Conservation (phyloP, 1,139 yeast genomes). For the Oligophagozyma castellii region DNA sequence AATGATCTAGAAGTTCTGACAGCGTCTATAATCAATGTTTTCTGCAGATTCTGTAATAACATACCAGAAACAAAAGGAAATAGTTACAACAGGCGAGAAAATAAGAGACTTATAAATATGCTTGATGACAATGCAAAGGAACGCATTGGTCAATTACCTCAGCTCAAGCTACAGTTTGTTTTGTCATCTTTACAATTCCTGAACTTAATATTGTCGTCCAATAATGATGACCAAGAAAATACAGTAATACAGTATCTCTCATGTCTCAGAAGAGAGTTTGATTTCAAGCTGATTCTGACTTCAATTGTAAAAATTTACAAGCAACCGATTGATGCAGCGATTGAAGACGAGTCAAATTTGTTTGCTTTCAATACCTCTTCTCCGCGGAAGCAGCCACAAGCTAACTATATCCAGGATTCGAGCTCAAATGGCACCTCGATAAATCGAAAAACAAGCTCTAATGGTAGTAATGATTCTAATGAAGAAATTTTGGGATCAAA, state of each 20-base stretch:
- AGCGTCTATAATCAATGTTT: conserved; percentile 53
- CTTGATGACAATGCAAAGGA: conserved; percentile 1
- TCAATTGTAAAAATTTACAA: conserved; percentile 36
- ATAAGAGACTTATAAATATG: conserved; percentile 1
- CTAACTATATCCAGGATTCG: conserved; percentile 3
- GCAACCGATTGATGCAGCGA: conserved; percentile 30
- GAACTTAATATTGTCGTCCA: conserved; percentile 48
- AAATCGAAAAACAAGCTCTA: conserved; percentile 2
- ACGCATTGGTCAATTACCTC: conserved; percentile 22
- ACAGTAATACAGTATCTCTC: conserved; percentile 39
- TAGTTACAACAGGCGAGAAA: conserved; percentile 7
- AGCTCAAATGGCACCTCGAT: conserved; percentile 3
- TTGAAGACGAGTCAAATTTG: conserved; percentile 27
- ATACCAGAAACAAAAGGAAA: conserved; percentile 20
- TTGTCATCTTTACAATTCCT: conserved; percentile 50
- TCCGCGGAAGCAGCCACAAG: not conserved
- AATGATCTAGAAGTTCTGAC: conserved; percentile 17
- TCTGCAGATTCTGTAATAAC: conserved; percentile 42
- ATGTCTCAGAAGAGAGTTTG: conserved; percentile 39
- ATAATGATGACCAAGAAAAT: conserved; percentile 42
- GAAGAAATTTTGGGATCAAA: conserved; percentile 2
- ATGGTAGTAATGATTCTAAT: conserved; percentile 1
- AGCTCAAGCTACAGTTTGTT: conserved; percentile 37
- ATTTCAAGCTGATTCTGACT: conserved; percentile 34
- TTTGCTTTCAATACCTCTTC: conserved; percentile 15